These are phyloP conservation scores for Sporobolomyces phaffii DNA, from an alignment of 768 basidiomycete species.

Conservation along the genomic window DNA sequence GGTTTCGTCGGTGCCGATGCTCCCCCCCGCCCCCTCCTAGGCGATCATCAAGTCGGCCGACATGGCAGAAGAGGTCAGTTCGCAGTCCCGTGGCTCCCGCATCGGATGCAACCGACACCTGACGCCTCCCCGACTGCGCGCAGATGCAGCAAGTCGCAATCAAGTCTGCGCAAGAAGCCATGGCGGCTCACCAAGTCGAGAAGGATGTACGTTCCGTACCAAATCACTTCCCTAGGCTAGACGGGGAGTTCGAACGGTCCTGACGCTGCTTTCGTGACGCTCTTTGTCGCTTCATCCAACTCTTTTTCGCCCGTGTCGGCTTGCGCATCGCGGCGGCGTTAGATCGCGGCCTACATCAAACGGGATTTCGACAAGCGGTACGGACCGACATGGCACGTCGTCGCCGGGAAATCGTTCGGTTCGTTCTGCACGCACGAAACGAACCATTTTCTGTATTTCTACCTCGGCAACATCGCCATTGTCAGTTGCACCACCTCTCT, in stretches of 20 bases:
- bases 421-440: slow-evolving; percentile 53
- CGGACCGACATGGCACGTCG: slow-evolving; percentile 95
- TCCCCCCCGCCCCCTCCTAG: not conserved
- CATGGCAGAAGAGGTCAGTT: slow-evolving; percentile 21
- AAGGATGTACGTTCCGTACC: slow-evolving; percentile 62
- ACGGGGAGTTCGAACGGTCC: no score
- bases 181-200: slow-evolving; percentile 89
- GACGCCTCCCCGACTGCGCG: no score
- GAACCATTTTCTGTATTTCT: slow-evolving; percentile 98
- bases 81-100: not conserved
- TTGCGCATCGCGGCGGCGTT: not conserved
- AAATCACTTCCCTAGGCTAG: no score
- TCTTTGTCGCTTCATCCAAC: no score
- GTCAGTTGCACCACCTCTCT: slow-evolving; percentile 49
- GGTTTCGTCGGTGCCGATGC: not conserved
- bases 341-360: slow-evolving; percentile 92
- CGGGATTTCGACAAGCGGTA: slow-evolving; percentile 91
- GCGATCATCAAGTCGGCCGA: slow-evolving; percentile 34
- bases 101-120: no score
- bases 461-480: slow-evolving; percentile 84
- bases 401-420: slow-evolving; percentile 62
- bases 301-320: not conserved
- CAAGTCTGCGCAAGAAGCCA: slow-evolving; percentile 73
- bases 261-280: no score
- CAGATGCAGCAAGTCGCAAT: slow-evolving; percentile 91